Conservation (phyloP, 2,329 filamentous ascomycete genomes). For the Graphiopsis chlorocephala region DNA sequence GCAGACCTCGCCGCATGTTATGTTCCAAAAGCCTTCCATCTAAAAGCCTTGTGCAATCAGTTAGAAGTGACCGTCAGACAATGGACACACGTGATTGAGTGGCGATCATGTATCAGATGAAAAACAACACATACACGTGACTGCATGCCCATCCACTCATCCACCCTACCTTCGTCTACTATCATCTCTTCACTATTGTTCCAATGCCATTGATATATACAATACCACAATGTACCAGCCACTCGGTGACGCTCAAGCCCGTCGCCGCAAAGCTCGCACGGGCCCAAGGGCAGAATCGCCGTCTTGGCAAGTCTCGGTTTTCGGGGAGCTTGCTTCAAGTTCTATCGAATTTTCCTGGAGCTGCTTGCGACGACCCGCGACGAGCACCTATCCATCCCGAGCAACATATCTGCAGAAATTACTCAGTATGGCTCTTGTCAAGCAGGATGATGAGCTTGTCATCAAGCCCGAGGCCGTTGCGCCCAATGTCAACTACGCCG, state of each 20-base stretch:
- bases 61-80: background rate
- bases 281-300: too few relatives aligned
- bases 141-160: background rate
- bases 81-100: background rate
- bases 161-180: background rate
- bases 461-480: slow-evolving; percentile 89
- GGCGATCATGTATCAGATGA: background rate
- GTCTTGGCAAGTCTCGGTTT: slow-evolving; percentile 4
- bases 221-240: background rate
- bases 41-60: background rate
- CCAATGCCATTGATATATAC: background rate
- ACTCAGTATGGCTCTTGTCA: slow-evolving; percentile 31
- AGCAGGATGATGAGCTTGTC: slow-evolving; percentile 66
- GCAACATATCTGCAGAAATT: slow-evolving; percentile 1
- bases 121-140: background rate
- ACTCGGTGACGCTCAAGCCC: slow-evolving; percentile 1
- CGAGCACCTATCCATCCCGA: background rate
- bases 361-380: background rate
- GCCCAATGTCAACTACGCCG: slow-evolving; percentile 77
- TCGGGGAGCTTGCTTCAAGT: background rate
- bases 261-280: background rate
- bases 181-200: background rate
- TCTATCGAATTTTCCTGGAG: slow-evolving; percentile 1
- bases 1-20: background rate
- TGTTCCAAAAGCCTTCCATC: background rate